Percentiles rank a stretch among this genome's conserved stretches.
These are phyloP conservation scores for Emergomyces pasteurianus DNA, from an alignment of 2,329 filamentous ascomycete species.

Conservation along the genomic window DNA sequence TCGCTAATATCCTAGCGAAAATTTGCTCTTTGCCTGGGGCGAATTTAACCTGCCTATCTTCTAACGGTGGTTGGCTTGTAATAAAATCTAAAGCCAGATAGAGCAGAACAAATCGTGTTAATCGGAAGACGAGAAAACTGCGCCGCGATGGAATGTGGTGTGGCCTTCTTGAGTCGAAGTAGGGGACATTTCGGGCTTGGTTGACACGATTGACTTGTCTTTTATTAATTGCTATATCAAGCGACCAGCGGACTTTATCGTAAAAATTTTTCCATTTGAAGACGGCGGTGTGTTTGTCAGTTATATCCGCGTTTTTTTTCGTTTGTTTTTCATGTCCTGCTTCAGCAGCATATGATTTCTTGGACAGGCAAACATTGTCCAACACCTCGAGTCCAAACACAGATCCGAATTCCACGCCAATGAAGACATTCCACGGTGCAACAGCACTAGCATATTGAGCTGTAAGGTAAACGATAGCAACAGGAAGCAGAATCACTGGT, in stretches of 20 bases:
- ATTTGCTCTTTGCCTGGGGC: slow-evolving; percentile 4
- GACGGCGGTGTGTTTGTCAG: not conserved
- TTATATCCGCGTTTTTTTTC: not conserved
- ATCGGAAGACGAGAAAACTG: slow-evolving; percentile 4
- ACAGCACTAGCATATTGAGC: slow-evolving; percentile 3
- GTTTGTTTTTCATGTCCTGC: not conserved
- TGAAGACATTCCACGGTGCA: not conserved
- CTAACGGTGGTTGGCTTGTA: not conserved
- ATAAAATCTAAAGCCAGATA: slow-evolving; percentile 6
- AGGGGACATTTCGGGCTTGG: not conserved
- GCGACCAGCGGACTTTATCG: not conserved
- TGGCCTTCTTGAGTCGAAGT: not conserved
- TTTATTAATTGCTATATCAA: not conserved
- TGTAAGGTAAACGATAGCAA: not conserved
- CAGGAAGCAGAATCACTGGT: slow-evolving; percentile 1
- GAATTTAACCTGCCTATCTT: slow-evolving; percentile 3
- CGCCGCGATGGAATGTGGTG: not conserved
- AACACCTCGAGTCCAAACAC: slow-evolving; percentile 4
- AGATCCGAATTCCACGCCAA: slow-evolving; percentile 1
- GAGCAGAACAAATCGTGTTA: slow-evolving; percentile 1
- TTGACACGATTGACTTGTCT: slow-evolving; percentile 1
- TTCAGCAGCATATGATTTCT: not conserved
- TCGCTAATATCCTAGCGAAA: not conserved
- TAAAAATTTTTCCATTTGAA: not conserved
- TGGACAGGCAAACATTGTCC: slow-evolving; percentile 5